Evolutionary conservation across 2,329 filamentous ascomycete species (phyloP).

Genomic region (Hypocreales sp.): DNA sequence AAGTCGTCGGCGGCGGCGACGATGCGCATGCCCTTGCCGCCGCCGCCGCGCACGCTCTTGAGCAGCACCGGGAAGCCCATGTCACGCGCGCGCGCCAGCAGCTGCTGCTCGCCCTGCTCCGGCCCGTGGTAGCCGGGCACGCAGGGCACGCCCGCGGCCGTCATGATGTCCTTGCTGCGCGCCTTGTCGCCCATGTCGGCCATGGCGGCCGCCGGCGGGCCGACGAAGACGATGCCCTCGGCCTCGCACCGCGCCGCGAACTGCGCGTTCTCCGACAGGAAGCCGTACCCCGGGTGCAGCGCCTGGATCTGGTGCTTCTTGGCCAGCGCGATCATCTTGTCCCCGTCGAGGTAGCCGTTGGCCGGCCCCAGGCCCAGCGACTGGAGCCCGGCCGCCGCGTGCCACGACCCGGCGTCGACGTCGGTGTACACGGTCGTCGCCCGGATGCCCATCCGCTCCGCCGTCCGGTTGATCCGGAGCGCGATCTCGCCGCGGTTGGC

Average conservation of each 20-base stretch:
- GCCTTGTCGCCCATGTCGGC: constrained; percentile 90
- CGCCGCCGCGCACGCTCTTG: constrained; percentile 69
- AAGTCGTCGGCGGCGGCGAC: constrained; percentile 57
- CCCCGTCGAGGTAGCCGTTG: constrained; percentile 82
- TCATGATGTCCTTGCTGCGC: constrained; percentile 93
- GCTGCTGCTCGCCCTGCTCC: constrained; percentile 53
- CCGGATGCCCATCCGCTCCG: constrained; percentile 72
- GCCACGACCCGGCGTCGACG: constrained; percentile 73
- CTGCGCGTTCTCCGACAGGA: constrained; percentile 80
- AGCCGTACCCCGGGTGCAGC: constrained; percentile 93
- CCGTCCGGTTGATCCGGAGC: constrained; percentile 79
- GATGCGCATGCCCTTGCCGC: constrained; percentile 74
- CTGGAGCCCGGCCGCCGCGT: constrained; percentile 72
- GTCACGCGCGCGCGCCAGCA: constrained; percentile 55
- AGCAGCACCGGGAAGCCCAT: constrained; percentile 55
- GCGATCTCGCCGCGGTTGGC: constrained; percentile 97
- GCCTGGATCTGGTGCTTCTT: constrained; percentile 77
- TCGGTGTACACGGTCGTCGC: constrained; percentile 94
- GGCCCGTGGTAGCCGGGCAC: constrained; percentile 89
- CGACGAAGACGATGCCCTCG: constrained; percentile 87
- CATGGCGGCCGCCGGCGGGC: constrained; percentile 69
- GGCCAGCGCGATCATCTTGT: constrained; percentile 79
- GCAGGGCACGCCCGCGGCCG: constrained; percentile 81
- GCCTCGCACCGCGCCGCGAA: constrained; percentile 83
- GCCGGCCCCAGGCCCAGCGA: constrained; percentile 72